Base-by-base conservation (phyloP, 805 yeast genomes). In the Candida sanyiensis region DNA sequence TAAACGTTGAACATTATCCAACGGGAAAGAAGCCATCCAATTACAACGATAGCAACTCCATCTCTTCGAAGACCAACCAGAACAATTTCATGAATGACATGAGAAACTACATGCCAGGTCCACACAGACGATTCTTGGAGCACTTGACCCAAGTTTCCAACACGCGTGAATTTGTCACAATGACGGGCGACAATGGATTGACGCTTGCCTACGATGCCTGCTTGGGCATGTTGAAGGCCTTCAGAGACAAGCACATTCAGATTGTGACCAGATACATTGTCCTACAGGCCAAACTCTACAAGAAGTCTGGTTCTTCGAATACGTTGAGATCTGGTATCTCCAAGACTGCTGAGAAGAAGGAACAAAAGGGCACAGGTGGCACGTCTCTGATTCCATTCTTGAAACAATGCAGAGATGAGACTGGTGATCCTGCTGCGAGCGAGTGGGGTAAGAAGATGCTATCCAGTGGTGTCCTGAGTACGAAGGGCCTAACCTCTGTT, bases 371-470 rank as follows among this genome's bases (percentile, higher is more conserved):
- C 12, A 89, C 97, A 1, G 97, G 97, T 16, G 97, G 97, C 32
- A 89, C 97, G 0, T 80, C 94, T 1, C 69, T 89, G 52, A 72
- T 89, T 42, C 96, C 96, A 20, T 90, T 89, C 64, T 70, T 89
- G 57, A 89, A 88, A 61, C 97, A 90, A 61, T 90, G 96, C 50
- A 75, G 97, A 59, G 97, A 89, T 63, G 97, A 89, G 58, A 89
- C 96, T 3, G 95, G 95, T 30, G 93, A 83, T 51, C 77, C 88
- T 10, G 96, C 96, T 17, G 96, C 95, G 19, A 90, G 96, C 40
- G 72, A 67, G 34, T 88, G 97, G 97, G 96, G 95, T 57, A 77
- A 76, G 55, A 71, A 90, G 45, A 67, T 81, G 19, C 64, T 81
- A 38, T 72, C 77, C 39, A 73, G 74, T 44, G 80, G 80, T 24